Evolutionary conservation across 768 basidiomycete species (phyloP).

Genomic region (Pholiota conissans): DNA sequence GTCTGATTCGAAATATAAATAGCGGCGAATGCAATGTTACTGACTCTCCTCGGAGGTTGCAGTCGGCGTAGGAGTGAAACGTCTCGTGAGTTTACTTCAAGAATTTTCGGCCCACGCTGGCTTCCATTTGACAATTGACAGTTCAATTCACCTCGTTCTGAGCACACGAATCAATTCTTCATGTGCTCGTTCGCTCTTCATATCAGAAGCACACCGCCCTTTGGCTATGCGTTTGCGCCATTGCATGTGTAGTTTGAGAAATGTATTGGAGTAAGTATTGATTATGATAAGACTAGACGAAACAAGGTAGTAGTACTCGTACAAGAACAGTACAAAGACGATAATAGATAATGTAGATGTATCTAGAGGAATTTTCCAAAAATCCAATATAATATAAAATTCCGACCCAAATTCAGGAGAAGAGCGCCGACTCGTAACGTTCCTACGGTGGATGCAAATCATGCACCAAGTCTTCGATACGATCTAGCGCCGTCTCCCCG

Average conservation of each 20-base stretch:
- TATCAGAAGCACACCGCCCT: background rate
- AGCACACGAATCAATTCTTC: background rate
- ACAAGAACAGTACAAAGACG: background rate
- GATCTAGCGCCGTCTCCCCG: background rate
- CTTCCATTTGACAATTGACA: background rate
- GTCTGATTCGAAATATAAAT: too few relatives aligned
- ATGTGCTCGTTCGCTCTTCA: background rate
- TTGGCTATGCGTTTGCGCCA: background rate
- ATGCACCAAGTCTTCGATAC: background rate
- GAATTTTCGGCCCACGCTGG: background rate
- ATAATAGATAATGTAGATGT: background rate
- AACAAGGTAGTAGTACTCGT: background rate
- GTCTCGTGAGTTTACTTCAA: background rate
- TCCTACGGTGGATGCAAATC: background rate
- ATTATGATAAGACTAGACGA: background rate
- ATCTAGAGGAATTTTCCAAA: background rate
- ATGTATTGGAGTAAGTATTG: background rate
- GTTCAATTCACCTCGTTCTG: background rate
- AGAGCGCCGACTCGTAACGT: background rate
- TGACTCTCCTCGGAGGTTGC: background rate
- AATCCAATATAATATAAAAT: too few relatives aligned
- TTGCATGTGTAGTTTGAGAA: background rate
- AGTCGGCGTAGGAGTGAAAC: background rate
- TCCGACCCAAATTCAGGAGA: too few relatives aligned
- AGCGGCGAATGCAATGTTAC: too few relatives aligned